Evolutionary conservation across 768 basidiomycete genomes (phyloP).

Genomic region (Gloeostereum incarnatum): DNA sequence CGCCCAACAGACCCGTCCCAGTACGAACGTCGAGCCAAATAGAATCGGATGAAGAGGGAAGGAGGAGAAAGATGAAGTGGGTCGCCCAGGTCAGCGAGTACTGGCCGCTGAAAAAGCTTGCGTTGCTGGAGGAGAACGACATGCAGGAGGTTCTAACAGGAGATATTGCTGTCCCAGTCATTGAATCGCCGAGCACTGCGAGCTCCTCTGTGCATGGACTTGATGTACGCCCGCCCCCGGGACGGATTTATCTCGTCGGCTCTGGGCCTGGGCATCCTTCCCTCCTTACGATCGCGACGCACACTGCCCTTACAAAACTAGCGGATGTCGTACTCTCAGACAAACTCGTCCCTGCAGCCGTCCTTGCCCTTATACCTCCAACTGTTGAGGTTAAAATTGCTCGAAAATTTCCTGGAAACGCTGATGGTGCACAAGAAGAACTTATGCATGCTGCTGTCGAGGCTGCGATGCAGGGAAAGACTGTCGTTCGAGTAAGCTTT

Average conservation of each 20-base stretch:
- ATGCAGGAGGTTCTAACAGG: slow-evolving; percentile 57
- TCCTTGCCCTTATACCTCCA: slow-evolving; percentile 77
- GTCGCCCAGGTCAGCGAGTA: slow-evolving; percentile 95
- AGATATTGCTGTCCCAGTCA: slow-evolving; percentile 16
- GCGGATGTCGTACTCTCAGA: slow-evolving; percentile 91
- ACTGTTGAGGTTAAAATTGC: slow-evolving; percentile 77
- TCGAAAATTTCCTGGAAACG: slow-evolving; percentile 95
- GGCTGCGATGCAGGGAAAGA: slow-evolving; percentile 69
- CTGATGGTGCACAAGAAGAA: slow-evolving; percentile 89
- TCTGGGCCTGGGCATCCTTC: slow-evolving; percentile 95
- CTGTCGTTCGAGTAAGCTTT: slow-evolving; percentile 72
- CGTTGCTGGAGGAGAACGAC: slow-evolving; percentile 54
- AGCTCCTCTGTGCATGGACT: slow-evolving; percentile 15
- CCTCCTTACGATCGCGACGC: slow-evolving; percentile 83
- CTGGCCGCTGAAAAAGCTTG: slow-evolving; percentile 78
- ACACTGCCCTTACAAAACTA: slow-evolving; percentile 64
- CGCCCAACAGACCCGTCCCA: slow-evolving; percentile 66
- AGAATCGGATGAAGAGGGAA: slow-evolving; percentile 33
- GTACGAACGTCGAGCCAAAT: slow-evolving; percentile 23
- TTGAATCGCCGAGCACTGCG: slow-evolving; percentile 12
- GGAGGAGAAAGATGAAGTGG: slow-evolving; percentile 77
- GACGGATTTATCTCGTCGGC: slow-evolving; percentile 84
- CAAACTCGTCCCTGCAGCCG: slow-evolving; percentile 88
- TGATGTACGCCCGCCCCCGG: slow-evolving; percentile 28
- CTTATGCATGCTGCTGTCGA: slow-evolving; percentile 90